phyloP scores from a whole-genome alignment of 495 filamentous ascomycete species.

The Peziza echinospora region DNA sequence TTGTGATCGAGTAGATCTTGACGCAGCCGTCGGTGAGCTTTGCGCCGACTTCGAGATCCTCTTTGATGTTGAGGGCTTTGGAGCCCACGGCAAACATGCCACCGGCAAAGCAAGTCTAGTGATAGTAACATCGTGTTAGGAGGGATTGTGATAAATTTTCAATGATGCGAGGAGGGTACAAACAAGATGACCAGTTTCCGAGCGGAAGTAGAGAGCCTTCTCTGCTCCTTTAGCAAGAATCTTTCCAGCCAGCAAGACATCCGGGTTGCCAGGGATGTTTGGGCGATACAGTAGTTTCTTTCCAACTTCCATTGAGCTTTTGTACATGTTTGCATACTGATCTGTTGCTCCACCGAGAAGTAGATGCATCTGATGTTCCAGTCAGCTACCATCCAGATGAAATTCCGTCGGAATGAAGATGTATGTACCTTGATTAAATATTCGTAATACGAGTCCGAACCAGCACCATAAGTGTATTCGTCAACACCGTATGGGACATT shows the following conservation, averaged over 20 bases:
- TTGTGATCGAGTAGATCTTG: conserved; percentile 70
- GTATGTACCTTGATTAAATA: conserved; percentile 62
- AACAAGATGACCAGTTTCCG: conserved; percentile 13
- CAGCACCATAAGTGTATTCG: conserved; percentile 54
- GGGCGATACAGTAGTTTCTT: conserved; percentile 58
- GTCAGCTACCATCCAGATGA: not conserved
- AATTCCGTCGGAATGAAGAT: conserved; percentile 4
- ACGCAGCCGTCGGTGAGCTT: conserved; percentile 83
- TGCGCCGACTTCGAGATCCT: conserved; percentile 59
- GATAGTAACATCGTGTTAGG: not conserved
- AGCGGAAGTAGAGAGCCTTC: conserved; percentile 5
- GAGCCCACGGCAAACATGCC: conserved; percentile 86
- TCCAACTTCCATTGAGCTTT: conserved; percentile 42
- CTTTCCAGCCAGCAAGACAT: conserved; percentile 53
- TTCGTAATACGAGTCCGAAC: conserved; percentile 82
- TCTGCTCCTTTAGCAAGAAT: conserved; percentile 19
- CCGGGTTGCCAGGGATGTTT: conserved; percentile 37
- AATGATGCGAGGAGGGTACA: not conserved
- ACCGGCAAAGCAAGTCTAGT: conserved; percentile 53
- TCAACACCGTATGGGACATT: conserved; percentile 3
- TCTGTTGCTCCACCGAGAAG: conserved; percentile 64
- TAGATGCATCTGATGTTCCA: conserved; percentile 28
- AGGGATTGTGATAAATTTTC: too few species aligned
- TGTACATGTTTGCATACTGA: conserved; percentile 69
- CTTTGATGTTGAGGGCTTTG: conserved; percentile 57